These are phyloP conservation scores for Cladosporium oxysporum DNA, from an alignment of 2,329 filamentous ascomycete species.

Conservation along the genomic window DNA sequence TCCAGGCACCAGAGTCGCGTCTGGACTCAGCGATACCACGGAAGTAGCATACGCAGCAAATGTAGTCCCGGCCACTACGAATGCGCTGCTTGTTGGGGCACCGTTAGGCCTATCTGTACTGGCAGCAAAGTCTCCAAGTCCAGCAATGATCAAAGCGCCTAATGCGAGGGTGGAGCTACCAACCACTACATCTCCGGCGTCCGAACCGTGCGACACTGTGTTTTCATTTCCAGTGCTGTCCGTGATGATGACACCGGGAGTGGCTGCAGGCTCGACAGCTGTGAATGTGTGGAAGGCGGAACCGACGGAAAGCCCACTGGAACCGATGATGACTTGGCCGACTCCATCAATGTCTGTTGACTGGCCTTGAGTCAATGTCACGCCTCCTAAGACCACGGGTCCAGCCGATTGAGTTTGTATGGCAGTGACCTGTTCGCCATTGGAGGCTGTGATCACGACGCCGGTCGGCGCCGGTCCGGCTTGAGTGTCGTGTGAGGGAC, in stretches of 20 bases:
- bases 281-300: not conserved
- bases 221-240: not conserved
- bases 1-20: not conserved
- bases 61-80: not conserved
- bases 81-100: not conserved
- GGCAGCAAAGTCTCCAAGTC: not conserved
- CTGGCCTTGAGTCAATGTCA: not conserved
- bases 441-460: not conserved
- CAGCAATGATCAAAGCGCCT: not conserved
- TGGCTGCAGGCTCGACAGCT: not conserved
- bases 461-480: not conserved
- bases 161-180: not conserved
- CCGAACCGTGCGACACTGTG: not conserved
- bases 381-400: not conserved
- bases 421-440: conserved; percentile 1
- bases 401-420: not conserved
- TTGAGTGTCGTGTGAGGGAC: not conserved
- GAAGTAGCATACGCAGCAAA: not conserved
- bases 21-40: not conserved
- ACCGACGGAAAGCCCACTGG: not conserved
- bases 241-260: not conserved
- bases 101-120: not conserved
- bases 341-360: conserved; percentile 1
- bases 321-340: conserved; percentile 15
- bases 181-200: not conserved